These are phyloP conservation scores for Leccinum obscurum DNA, from an alignment of 768 basidiomycete species.

Conservation along the genomic window DNA sequence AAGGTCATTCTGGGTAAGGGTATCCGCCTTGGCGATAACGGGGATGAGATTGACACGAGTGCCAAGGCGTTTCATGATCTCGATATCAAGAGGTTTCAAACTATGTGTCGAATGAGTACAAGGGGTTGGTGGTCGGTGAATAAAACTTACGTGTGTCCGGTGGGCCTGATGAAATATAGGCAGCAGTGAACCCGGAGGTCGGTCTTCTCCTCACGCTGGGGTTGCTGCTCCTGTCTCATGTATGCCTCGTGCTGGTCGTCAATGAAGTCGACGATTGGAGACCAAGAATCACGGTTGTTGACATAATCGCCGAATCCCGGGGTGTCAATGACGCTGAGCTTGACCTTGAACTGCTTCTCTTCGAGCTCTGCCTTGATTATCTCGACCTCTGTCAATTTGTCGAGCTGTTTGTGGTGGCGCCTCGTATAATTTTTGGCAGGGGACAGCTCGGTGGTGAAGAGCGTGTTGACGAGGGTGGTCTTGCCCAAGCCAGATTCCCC, in stretches of 20 bases:
- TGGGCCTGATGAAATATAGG: slow-evolving; percentile 94
- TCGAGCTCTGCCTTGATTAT: slow-evolving; percentile 99
- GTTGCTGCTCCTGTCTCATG: slow-evolving; percentile 99
- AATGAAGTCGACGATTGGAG: slow-evolving; percentile 97
- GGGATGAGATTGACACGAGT: slow-evolving; percentile 98
- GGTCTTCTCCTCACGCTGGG: slow-evolving; percentile 90
- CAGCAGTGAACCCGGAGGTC: slow-evolving; percentile 97
- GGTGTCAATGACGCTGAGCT: slow-evolving; percentile 98
- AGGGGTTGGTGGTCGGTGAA: not conserved
- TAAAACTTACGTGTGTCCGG: slow-evolving; percentile 86
- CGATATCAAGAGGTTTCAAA: slow-evolving; percentile 96
- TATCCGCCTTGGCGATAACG: slow-evolving; percentile 97
- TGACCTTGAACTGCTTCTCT: slow-evolving; percentile 99
- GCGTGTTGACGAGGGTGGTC: slow-evolving; percentile 97
- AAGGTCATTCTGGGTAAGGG: slow-evolving; percentile 91
- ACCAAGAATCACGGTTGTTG: slow-evolving; percentile 99
- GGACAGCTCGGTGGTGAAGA: slow-evolving; percentile 97
- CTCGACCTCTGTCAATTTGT: slow-evolving; percentile 98
- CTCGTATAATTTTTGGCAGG: slow-evolving; percentile 85
- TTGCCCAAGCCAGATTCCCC: slow-evolving; percentile 98
- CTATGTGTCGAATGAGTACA: slow-evolving; percentile 31
- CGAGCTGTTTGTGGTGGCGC: slow-evolving; percentile 93
- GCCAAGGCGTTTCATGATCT: slow-evolving; percentile 99
- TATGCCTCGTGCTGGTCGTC: slow-evolving; percentile 95
- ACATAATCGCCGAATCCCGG: slow-evolving; percentile 99